Evolutionary conservation across 2,329 filamentous ascomycete species (phyloP), one percentile per base, ranked within the genome.

Genomic region (Calonectria crousiana): DNA sequence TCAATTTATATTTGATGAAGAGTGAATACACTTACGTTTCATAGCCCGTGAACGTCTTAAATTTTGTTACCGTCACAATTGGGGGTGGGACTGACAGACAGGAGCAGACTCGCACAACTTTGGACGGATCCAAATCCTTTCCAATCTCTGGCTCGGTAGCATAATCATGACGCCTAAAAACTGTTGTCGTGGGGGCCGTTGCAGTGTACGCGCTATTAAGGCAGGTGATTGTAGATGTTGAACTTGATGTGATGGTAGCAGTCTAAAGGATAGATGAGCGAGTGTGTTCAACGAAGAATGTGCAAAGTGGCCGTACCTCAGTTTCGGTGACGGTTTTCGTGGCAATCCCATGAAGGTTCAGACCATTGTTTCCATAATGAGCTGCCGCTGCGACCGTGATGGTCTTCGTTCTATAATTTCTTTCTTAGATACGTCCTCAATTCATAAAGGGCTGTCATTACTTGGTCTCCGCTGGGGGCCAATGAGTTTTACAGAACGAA

Each of bases 181-280:
- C 18, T 4, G 18, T 34, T 9, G 28, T 32, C 26, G 20, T 60
- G 5, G 36, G 34, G 2, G 36, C 23, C 3, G 23, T 14, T 28
- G 67, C 67, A 10, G 38, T 60, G 38, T 62, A 69, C 23, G 67
- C 67, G 28, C 67, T 51, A 23, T 36, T 52, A 6, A 69, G 41
- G 23, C 67, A 69, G 16, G 52, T 60, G 18, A 69, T 26, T 3
- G 52, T 62, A 11, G 53, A 34, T 5, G 38, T 28, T 20, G 67
- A 69, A 18, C 38, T 34, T 32, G 32, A 34, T 1, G 41, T 62
- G 6, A 56, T 20, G 6, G 23, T 58, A 10, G 38, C 52, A 23
- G 4, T 30, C 52, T 58, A 32, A 9, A 34, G 16, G 5, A 8
- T 3, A 2, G 6, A 20, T 52, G 10, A 47, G 52, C 13, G 13